phyloP scores from a whole-genome alignment of 192 early-diverging fungal genomes.

The Phlyctochytrium bullatum region DNA sequence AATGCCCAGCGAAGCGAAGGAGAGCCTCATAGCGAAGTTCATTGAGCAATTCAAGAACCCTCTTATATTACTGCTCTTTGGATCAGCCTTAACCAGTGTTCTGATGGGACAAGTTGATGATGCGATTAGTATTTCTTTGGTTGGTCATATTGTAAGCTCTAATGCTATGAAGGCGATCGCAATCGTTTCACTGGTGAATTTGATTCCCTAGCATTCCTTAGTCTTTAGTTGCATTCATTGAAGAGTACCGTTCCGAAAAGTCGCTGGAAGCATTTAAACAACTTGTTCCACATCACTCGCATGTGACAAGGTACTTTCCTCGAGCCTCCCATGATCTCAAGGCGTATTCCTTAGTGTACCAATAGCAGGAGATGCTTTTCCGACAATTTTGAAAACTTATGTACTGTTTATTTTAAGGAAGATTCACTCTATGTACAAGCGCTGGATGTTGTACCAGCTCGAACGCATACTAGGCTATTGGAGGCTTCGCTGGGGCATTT shows the following conservation, averaged over 20 bases:
- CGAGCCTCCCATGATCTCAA: no score
- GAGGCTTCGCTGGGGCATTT: no score
- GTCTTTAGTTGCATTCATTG: conserved; percentile 76
- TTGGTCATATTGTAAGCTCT: conserved; percentile 1
- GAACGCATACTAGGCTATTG: no score
- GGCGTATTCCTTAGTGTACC: no score
- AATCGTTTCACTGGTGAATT: conserved; percentile 68
- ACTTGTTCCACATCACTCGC: conserved; percentile 81
- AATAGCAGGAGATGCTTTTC: no score
- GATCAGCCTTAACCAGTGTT: conserved; percentile 67
- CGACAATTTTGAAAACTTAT: no score
- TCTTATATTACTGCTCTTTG: conserved; percentile 74
- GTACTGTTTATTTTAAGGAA: no score
- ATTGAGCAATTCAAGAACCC: conserved; percentile 87
- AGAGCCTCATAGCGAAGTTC: conserved; percentile 69
- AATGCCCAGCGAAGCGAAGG: conserved; percentile 63
- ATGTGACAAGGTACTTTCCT: conserved; percentile 79
- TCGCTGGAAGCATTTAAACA: conserved; percentile 81
- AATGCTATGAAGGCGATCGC: conserved; percentile 56
- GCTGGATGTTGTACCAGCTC: no score
- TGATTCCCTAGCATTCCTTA: no score
- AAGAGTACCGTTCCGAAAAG: conserved; percentile 84
- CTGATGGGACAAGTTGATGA: conserved; percentile 76
- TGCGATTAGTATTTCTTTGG: conserved; percentile 79
- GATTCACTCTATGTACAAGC: no score